Evolutionary conservation across 192 early-diverging fungal species (phyloP).

Genomic region (Coemansia sp.): DNA sequence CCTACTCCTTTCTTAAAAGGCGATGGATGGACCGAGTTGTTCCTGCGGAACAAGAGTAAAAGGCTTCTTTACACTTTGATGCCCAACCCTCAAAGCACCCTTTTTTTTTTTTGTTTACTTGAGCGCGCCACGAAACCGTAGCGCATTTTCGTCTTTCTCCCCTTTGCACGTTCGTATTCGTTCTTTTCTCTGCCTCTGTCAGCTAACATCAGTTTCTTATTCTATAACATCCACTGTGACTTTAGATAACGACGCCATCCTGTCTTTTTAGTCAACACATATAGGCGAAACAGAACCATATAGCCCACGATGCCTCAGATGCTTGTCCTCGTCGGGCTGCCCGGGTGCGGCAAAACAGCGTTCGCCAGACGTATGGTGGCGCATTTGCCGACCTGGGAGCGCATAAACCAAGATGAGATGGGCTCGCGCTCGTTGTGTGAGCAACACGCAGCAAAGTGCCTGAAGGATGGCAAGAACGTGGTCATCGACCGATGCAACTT

Average conservation of each 20-base stretch:
- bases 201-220: background rate
- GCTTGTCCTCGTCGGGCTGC: conserved; percentile 71
- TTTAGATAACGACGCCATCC: background rate
- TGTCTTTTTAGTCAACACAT: background rate
- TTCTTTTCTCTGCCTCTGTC: conserved; percentile 5
- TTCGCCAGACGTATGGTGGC: conserved; percentile 57
- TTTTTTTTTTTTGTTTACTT: conserved; percentile 9
- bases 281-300: background rate
- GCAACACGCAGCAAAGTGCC: conserved; percentile 47
- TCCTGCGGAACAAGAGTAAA: background rate
- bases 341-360: conserved; percentile 74
- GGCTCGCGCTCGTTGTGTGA: conserved; percentile 67
- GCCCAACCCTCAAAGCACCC: background rate
- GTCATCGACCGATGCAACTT: conserved; percentile 81
- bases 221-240: background rate
- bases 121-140: background rate
- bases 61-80: background rate
- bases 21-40: background rate
- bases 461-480: conserved; percentile 61
- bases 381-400: conserved; percentile 57
- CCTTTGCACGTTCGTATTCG: background rate
- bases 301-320: conserved; percentile 54
- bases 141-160: conserved; percentile 2
- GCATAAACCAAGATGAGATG: conserved; percentile 76
- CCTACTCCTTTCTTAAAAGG: conserved; percentile 10